Base-by-base conservation (phyloP, 2,329 filamentous ascomycete species). In the Paradendryphiella salina region DNA sequence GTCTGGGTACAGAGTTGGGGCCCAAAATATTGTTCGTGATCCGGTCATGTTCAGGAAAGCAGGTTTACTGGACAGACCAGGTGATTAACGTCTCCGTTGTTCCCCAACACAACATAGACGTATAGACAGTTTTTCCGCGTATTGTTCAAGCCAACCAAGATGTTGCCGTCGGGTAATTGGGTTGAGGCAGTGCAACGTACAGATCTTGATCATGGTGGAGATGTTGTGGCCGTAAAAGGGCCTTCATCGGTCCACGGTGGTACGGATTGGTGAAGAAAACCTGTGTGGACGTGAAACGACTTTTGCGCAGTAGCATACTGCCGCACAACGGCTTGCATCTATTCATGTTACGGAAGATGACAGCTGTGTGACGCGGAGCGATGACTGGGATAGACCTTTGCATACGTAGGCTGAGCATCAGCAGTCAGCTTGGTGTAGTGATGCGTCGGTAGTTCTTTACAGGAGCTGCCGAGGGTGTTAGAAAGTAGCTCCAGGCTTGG, bases 151-250 rank as follows among this genome's bases (percentile, higher is more conserved):
- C 7, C 17, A 23, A 6, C 39, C 39, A 29, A 42, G 18, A 33
- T 23, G 15, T 14, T 8, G 28, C 39, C 39, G 28, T 14, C 11
- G 13, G 13, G n/a, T n/a, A 31, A 15, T 17, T 42, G 15, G 32
- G 29, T 23, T 42, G 33, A 31, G 46, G 46, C 46, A 23, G 46
- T 50, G 40, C 46, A 45, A 21, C 10, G 43, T 14, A 6, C 4
- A 8, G 9, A 34, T 26, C 33, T n/a, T 38, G 46, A 45, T 38
- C 39, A 21, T 20, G 36, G 14, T 28, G 10, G 26, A 11, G 20
- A 4, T 29, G 15, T 20, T 28, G 15, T 15, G 33, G 36, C 43
- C 33, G 20, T 5, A 33, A 50, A 33, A 50, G 40, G 46, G 28
- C 40, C 46, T 21, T 45, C 26, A 5, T 33, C 34, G 28, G 46